A percentile compares a stretch with the other conserved stretches of the same genome.
Evolutionary conservation across 306 rosid genomes (phyloP).

Genomic region (Citrullus amarus): DNA sequence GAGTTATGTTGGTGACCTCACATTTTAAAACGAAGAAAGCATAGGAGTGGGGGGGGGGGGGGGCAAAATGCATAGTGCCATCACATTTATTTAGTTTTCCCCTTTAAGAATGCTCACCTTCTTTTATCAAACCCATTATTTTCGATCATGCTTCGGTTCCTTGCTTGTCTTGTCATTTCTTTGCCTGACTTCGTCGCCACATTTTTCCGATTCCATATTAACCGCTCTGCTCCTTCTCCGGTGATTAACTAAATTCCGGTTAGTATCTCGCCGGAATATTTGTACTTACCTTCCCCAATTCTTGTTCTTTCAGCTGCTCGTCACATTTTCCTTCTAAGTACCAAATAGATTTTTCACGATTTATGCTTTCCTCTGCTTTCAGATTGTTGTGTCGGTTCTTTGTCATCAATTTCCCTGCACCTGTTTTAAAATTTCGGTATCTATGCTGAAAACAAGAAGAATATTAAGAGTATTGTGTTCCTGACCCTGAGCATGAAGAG

Average conservation of each 20-base stretch:
- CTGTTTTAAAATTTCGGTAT: background rate
- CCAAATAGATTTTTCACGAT: background rate
- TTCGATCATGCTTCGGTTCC: background rate
- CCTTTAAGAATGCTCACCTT: background rate
- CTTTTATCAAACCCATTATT: background rate
- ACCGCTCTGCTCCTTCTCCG: background rate
- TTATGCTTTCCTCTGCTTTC: background rate
- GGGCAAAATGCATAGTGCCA: background rate
- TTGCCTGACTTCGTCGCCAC: background rate
- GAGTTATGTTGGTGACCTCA: no score
- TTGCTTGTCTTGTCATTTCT: background rate
- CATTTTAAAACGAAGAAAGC: no score
- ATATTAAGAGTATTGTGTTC: background rate
- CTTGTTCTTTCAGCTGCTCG: background rate
- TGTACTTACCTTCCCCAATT: background rate
- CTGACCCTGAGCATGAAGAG: background rate
- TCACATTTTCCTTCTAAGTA: background rate
- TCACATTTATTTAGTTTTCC: background rate
- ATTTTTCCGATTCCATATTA: background rate
- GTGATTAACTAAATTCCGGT: background rate
- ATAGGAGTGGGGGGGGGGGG: no score
- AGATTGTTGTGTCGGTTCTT: background rate
- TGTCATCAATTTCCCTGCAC: background rate
- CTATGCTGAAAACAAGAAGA: background rate
- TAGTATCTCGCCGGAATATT: background rate